Base-by-base conservation (phyloP, 1,284 basidiomycete species). In the Marasmius oreades region DNA sequence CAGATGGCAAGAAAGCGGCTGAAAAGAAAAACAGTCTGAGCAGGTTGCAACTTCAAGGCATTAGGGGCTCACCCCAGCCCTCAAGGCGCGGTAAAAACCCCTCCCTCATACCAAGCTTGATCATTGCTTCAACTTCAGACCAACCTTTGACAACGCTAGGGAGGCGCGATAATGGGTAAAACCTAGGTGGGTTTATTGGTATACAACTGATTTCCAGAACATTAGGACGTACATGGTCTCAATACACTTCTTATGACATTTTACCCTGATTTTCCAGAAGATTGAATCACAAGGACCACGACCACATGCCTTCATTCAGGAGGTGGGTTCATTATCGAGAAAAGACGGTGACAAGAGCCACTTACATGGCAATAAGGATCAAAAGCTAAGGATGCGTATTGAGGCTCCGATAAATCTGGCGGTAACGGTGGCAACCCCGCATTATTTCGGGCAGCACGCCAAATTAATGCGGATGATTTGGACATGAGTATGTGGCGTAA, bases 401-500 rank as follows among this genome's bases (percentile, higher is more conserved):
- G 48, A 43, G 57, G 57, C 22, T 59, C 57, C 20, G 50, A 39
- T 20, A 55, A 51, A 48, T 59, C 57, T 14, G 16, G 46, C 4
- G 54, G 57, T 34, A 59, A 45, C 34, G 57, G 54, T 8, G 57
- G 57, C 43, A 59, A 39, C 20, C 47, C 51, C 22, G 34, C 43
- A 36, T 59, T 59, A 10, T 12, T 43, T 23, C 53, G 43, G 22
- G 57, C 53, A n/a, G 43, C 43, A 34, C 57, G 51, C 71, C 71
- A 73, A n/a, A 73, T 55, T 12, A 50, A 59, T 11, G 48, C 55
- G 36, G 66, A 57, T 24, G 60, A 54, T 31, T 60, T 61, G 31
- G 60, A 58, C 59, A 69, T 55, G 22, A 73, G 60, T 11, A 70
- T 61, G 5, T 37, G 45, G n/a, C 68, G 66, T 5, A 76, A 52